A percentile compares a stretch with the other conserved stretches of the same genome.
These are phyloP conservation scores for Phyllosticta capitalensis DNA, from an alignment of 2,329 filamentous ascomycete species.

Conservation along the genomic window DNA sequence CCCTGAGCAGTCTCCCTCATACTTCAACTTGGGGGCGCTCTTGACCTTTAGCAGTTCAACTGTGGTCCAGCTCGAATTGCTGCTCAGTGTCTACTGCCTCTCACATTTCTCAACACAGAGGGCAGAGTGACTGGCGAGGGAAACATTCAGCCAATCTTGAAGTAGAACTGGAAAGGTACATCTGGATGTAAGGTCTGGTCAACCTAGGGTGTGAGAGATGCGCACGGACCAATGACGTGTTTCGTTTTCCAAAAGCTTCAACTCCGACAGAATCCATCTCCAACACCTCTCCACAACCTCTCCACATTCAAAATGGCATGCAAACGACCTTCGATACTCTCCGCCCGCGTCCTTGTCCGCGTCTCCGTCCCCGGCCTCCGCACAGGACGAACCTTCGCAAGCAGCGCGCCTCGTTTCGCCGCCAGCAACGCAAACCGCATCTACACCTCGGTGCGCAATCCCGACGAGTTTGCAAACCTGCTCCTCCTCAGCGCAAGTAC, in stretches of 20 bases:
- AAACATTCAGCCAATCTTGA: no score
- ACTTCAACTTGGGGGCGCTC: no score
- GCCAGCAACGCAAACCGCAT: constrained; percentile 5
- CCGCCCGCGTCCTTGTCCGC: neutral
- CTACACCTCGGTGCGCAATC: constrained; percentile 28
- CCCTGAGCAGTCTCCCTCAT: no score
- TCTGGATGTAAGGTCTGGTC: no score
- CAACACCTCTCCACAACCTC: neutral
- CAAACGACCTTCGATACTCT: neutral
- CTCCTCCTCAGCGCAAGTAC: constrained; percentile 38
- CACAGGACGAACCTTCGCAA: neutral
- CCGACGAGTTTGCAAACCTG: constrained; percentile 39
- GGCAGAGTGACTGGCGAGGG: no score
- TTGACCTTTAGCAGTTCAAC: no score
- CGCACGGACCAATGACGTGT: neutral
- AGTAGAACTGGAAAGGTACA: no score
- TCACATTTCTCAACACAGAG: no score
- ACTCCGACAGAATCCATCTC: neutral
- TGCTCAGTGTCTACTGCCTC: no score
- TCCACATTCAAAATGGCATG: neutral
- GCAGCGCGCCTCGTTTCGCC: neutral
- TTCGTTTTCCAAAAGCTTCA: neutral
- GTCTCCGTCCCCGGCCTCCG: neutral
- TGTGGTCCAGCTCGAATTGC: no score
- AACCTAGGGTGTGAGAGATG: neutral